Percentiles rank a stretch among this genome's conserved stretches.
Conservation (phyloP, 202 grass and related monocot genomes). For the Digitaria exilis region DNA sequence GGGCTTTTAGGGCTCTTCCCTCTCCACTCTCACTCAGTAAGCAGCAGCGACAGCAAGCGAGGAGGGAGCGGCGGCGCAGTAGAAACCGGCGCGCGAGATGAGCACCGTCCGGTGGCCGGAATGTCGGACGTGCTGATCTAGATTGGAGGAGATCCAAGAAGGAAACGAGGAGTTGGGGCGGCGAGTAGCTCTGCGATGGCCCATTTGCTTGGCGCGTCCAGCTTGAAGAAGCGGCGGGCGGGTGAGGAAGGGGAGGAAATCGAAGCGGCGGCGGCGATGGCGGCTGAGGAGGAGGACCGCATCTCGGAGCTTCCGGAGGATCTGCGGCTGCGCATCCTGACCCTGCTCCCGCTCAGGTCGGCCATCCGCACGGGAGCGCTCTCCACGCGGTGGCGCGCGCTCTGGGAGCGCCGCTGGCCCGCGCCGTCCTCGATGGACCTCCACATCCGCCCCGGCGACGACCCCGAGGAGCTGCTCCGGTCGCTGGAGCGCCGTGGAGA, state of each 20-base stretch:
- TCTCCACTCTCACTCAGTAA: not conserved
- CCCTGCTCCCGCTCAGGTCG: constrained; percentile 51
- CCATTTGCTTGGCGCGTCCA: not conserved
- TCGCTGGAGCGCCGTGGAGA: not conserved
- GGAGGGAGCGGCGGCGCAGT: not conserved
- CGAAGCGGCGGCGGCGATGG: too few species aligned
- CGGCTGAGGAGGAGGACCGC: not conserved
- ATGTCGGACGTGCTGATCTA: not conserved
- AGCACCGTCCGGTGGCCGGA: not conserved
- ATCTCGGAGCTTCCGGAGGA: constrained; percentile 32
- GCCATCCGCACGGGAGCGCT: constrained; percentile 46
- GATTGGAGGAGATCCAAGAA: not conserved
- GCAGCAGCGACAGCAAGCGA: not conserved
- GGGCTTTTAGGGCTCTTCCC: not conserved
- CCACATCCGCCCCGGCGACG: not conserved
- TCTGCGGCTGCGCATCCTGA: constrained; percentile 51
- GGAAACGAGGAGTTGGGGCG: not conserved
- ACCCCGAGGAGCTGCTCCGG: not conserved
- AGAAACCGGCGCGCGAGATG: not conserved
- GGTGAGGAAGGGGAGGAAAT: not conserved
- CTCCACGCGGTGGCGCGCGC: constrained; percentile 46
- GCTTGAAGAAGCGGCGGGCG: not conserved
- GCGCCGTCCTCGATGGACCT: constrained; percentile 33
- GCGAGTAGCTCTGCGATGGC: not conserved
- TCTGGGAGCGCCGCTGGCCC: constrained; percentile 54